Evolutionary conservation across 2,329 filamentous ascomycete genomes (phyloP).

Genomic region (Beauveria sp.): DNA sequence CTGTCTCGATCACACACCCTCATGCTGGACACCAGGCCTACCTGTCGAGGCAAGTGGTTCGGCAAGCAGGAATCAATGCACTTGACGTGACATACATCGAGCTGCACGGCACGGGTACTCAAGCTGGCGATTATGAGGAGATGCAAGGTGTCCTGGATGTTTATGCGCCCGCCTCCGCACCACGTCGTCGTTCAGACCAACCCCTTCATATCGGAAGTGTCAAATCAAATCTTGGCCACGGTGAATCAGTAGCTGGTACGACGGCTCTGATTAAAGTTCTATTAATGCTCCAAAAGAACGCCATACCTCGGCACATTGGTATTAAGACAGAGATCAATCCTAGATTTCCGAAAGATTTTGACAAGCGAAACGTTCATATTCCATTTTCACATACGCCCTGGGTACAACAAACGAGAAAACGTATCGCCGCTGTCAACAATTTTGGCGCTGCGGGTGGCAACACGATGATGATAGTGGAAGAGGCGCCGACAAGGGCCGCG

Average conservation of each 20-base stretch:
- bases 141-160: constrained; percentile 65
- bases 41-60: constrained; percentile 62
- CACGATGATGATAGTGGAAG: too few species aligned
- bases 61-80: constrained; percentile 66
- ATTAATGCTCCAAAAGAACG: constrained; percentile 50
- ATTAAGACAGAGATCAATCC: constrained; percentile 28
- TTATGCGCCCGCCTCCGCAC: too few species aligned
- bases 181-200: constrained; percentile 10
- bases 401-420: too few species aligned
- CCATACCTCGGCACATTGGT: constrained; percentile 58
- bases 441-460: too few species aligned
- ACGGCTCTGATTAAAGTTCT: too few species aligned
- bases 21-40: constrained; percentile 69
- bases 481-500: too few species aligned
- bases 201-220: constrained; percentile 50
- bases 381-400: too few species aligned
- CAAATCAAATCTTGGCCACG: constrained; percentile 58
- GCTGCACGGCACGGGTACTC: constrained; percentile 84
- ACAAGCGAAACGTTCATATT: too few species aligned
- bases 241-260: constrained; percentile 40
- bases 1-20: constrained; percentile 76
- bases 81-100: constrained; percentile 76
- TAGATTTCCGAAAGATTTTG: too few species aligned
- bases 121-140: constrained; percentile 75
- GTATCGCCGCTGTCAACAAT: too few species aligned